Percentiles rank a stretch among this genome's conserved stretches.
Evolutionary conservation across 768 basidiomycete species (phyloP).

Genomic region (Psilocybe cyanescens): DNA sequence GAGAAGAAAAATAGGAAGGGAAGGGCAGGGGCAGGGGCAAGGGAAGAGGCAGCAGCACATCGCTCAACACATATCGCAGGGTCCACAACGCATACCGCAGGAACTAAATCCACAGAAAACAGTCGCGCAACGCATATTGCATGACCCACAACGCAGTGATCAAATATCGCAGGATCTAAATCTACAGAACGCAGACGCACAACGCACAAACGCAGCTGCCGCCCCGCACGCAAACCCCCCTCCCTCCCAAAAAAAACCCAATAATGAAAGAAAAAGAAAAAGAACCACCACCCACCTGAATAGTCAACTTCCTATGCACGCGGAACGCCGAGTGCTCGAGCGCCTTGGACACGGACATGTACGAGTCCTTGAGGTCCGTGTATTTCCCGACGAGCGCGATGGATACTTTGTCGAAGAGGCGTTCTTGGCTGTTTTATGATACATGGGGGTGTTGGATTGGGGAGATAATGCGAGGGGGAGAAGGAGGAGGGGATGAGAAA

Average conservation of each 20-base stretch:
- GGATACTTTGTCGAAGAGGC: conserved; percentile 85
- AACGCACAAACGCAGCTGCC: too few relatives aligned
- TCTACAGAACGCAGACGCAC: too few relatives aligned
- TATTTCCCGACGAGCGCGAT: conserved; percentile 98
- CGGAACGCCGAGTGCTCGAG: conserved; percentile 97
- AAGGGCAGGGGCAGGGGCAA: too few relatives aligned
- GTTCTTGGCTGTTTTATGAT: conserved; percentile 72
- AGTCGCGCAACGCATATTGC: too few relatives aligned
- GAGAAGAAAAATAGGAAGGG: neutral
- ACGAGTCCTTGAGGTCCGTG: conserved; percentile 95
- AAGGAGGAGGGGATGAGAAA: neutral
- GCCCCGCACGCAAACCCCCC: too few relatives aligned
- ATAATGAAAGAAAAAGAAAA: too few relatives aligned
- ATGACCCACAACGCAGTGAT: too few relatives aligned
- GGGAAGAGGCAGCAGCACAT: too few relatives aligned
- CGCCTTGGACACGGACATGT: conserved; percentile 97
- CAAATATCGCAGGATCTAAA: too few relatives aligned
- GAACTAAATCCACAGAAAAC: too few relatives aligned
- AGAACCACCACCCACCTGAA: conserved; percentile 65
- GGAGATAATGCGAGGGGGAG: neutral
- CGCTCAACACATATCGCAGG: too few relatives aligned
- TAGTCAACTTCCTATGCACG: conserved; percentile 79
- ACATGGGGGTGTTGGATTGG: neutral
- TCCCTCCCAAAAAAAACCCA: neutral
- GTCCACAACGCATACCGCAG: too few relatives aligned